Evolutionary conservation across 1,284 basidiomycete species (phyloP), one percentile per base, ranked within the genome.

Genomic region (Irpex sp.): DNA sequence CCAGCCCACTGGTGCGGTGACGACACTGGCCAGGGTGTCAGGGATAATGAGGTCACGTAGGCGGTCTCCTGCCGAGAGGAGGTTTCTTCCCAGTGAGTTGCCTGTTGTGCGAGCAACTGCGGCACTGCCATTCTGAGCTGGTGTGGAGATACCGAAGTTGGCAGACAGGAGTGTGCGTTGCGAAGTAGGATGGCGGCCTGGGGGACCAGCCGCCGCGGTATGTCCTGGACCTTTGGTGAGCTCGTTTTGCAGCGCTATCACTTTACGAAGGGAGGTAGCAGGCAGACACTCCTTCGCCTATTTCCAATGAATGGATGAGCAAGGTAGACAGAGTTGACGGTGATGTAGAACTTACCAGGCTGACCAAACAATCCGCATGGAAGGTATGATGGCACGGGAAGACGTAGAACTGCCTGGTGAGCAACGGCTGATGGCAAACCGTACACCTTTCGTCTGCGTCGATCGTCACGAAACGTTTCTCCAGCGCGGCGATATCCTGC

Each of bases 331-430:
- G 67, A 61, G 66, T 47, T 40, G 56, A 19, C n/a, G 15, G 26
- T 61, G 62, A 60, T 47, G 13, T 54, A 36, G 21, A 38, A 79
- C 92, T 74, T 70, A 96, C 96, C 83, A 96, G 81, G 36, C 89
- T 85, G 73, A 98, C 95, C 60, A 97, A 80, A 76, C 96, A 98
- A 75, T 98, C 95, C 6, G 93, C 94, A 77, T 97, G 96, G 85
- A 97, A 97, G 8, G 89, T 87, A 73, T 98, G 96, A 70, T 96
- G 93, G 77, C 97, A 99, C 8, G 96, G 96, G 80, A 99, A 99
- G 57, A 97, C 93, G 77, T 99, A 99, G 75, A 98, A 98, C 73
- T 97, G 96, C 63, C 97, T 82, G 34, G 88, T 90, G 58, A 97
- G 78, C 60, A 99, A 81, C 47, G 87, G 80, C 65, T 86, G 82